Conservation (phyloP, 768 basidiomycete genomes). For the Kwoniella newhampshirensis region DNA sequence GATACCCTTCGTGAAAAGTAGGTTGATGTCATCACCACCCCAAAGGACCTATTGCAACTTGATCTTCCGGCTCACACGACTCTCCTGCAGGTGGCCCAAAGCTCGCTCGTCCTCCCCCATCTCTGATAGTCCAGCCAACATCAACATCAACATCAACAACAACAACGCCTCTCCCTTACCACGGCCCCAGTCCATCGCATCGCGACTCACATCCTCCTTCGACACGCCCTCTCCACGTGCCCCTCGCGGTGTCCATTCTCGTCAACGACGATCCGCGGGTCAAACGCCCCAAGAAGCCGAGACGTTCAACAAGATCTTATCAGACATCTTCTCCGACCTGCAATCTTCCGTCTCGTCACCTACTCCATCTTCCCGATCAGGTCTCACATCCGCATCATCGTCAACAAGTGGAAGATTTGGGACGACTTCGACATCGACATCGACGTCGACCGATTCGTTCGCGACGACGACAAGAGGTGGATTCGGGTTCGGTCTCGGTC, state of each 20-base stretch:
- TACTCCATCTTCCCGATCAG: neutral
- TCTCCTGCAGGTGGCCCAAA: slow-evolving; percentile 17
- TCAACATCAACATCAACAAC: neutral
- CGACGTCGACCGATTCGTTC: too few relatives aligned
- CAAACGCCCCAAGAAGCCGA: slow-evolving; percentile 30
- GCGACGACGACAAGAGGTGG: too few relatives aligned
- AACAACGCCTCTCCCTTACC: neutral
- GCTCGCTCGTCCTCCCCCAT: neutral
- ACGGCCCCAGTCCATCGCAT: slow-evolving; percentile 11
- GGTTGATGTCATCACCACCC: neutral
- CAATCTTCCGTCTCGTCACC: slow-evolving; percentile 4
- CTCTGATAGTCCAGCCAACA: too few relatives aligned
- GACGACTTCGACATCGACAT: too few relatives aligned
- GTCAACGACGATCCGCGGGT: slow-evolving; percentile 15
- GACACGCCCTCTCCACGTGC: slow-evolving; percentile 15
- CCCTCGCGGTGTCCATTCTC: slow-evolving; percentile 20
- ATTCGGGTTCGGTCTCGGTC: slow-evolving; percentile 7
- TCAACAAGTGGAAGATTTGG: neutral
- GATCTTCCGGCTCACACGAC: too few relatives aligned
- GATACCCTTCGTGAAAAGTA: slow-evolving; percentile 13
- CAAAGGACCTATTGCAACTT: too few relatives aligned
- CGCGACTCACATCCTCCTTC: slow-evolving; percentile 6
- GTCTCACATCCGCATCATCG: neutral
- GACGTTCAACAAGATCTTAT: slow-evolving; percentile 27
- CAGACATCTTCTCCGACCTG: slow-evolving; percentile 30